phyloP scores from a whole-genome alignment of 73 alveolate species.

The Blepharisma japonicum region DNA sequence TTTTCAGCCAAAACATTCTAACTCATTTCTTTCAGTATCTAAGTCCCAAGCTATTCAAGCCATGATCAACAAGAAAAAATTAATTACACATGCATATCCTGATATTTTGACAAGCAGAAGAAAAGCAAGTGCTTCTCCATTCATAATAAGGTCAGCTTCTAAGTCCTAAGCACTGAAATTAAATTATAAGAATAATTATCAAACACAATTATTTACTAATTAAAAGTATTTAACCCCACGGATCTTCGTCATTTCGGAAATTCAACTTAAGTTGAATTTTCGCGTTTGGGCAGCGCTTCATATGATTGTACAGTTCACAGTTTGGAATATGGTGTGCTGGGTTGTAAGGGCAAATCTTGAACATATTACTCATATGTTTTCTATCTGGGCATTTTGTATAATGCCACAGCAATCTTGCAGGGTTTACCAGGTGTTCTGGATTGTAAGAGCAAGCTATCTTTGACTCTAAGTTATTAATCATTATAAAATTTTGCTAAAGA shows the following conservation, averaged over 20 bases:
- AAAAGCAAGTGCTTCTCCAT: too few species aligned
- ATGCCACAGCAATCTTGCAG: conserved; percentile 27
- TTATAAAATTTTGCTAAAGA: too few species aligned
- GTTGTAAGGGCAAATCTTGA: conserved; percentile 15
- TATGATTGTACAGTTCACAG: conserved; percentile 21
- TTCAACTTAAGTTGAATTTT: neutral
- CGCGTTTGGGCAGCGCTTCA: conserved; percentile 14
- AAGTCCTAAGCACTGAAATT: too few species aligned
- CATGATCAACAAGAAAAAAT: too few species aligned
- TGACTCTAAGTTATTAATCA: neutral
- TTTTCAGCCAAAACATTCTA: too few species aligned
- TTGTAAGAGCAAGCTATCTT: conserved; percentile 4
- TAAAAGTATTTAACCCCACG: neutral
- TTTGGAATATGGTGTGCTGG: conserved; percentile 23
- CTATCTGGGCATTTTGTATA: conserved; percentile 16
- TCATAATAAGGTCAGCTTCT: too few species aligned
- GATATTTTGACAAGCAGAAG: too few species aligned
- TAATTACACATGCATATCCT: too few species aligned
- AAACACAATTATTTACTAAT: too few species aligned
- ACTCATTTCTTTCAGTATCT: too few species aligned
- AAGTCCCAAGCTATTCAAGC: too few species aligned
- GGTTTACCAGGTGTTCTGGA: neutral
- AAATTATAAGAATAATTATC: too few species aligned
- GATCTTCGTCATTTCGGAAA: conserved; percentile 10
- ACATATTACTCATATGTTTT: neutral